Evolutionary conservation across 441 rosid species (phyloP).

Genomic region (Adansonia gregorii): DNA sequence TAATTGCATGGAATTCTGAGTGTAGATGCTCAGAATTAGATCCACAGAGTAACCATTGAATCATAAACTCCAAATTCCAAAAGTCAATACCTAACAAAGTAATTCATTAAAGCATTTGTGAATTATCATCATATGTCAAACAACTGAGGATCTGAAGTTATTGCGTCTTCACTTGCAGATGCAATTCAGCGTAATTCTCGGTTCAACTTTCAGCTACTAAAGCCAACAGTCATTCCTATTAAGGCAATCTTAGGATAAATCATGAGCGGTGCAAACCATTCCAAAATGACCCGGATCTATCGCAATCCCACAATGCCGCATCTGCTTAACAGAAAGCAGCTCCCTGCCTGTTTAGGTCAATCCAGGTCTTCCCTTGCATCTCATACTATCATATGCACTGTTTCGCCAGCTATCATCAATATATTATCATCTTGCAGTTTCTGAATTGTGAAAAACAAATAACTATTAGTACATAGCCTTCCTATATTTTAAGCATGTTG

Average conservation of each 20-base stretch:
- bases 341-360: background rate
- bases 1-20: background rate
- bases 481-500: background rate
- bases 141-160: background rate
- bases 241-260: background rate
- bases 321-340: constrained; percentile 6
- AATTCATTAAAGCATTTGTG: background rate
- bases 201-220: background rate
- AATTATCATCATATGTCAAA: background rate
- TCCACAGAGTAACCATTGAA: background rate
- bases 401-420: constrained; percentile 82
- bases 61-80: background rate
- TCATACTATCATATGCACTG: constrained; percentile 71
- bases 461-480: constrained; percentile 7
- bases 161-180: constrained; percentile 19
- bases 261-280: background rate
- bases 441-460: constrained; percentile 44
- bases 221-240: background rate
- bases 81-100: background rate
- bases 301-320: background rate
- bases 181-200: background rate
- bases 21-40: background rate
- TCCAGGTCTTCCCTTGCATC: constrained; percentile 16
- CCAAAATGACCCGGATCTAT: background rate
- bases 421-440: constrained; percentile 90